Conservation (phyloP, 192 early-diverging fungal genomes). For the Coemansia pectinata region DNA sequence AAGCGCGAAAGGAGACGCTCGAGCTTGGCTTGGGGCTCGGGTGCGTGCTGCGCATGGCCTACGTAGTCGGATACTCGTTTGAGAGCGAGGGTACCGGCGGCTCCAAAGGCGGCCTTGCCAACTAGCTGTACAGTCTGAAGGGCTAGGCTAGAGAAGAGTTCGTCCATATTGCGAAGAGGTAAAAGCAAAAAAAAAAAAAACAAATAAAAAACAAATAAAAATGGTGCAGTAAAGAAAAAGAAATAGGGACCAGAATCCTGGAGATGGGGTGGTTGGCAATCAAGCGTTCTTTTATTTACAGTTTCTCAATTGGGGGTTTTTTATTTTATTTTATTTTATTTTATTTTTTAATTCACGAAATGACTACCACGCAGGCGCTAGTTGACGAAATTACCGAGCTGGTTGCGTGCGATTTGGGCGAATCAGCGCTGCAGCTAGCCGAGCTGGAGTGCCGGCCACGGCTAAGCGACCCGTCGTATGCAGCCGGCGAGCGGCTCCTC, state of each 20-base stretch:
- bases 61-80: constrained; percentile 54
- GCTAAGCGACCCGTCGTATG: background rate
- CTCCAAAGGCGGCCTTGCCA: constrained; percentile 62
- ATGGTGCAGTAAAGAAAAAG: background rate
- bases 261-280: background rate
- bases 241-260: background rate
- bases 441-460: constrained; percentile 44
- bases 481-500: constrained; percentile 20
- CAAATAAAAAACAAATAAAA: background rate
- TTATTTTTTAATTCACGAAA: background rate
- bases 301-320: background rate
- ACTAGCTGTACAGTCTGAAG: constrained; percentile 63
- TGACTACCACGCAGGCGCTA: constrained; percentile 17
- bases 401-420: constrained; percentile 40
- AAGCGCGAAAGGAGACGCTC: constrained; percentile 50
- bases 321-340: background rate
- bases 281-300: no score
- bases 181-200: background rate
- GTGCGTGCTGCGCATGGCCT: constrained; percentile 20
- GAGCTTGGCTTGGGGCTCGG: constrained; percentile 30
- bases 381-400: constrained; percentile 38
- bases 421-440: constrained; percentile 42
- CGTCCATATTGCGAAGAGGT: constrained; percentile 53
- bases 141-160: constrained; percentile 63
- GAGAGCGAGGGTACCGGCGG: constrained; percentile 53